These are phyloP conservation scores for Vickermania spadyakhi DNA, from an alignment of 208 protist species.

Conservation along the genomic window DNA sequence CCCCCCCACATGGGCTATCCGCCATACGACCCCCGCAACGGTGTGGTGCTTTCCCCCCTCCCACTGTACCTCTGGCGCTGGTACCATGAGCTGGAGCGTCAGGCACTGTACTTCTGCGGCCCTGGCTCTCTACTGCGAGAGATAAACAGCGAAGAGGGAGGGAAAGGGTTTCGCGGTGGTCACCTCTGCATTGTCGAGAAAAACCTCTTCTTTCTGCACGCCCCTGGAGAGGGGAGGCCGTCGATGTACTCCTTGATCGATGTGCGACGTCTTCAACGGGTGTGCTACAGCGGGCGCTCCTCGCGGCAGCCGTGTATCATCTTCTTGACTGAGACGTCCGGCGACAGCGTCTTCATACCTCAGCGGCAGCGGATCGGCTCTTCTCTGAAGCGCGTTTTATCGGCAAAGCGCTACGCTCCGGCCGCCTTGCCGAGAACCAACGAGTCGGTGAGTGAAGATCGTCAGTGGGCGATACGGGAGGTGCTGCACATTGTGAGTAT, in stretches of 20 bases:
- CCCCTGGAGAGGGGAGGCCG: slow-evolving; percentile 1
- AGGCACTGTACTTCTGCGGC: background rate
- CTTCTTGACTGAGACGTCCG: slow-evolving; percentile 20
- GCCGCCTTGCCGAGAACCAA: background rate
- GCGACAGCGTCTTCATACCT: slow-evolving; percentile 24
- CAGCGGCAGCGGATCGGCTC: slow-evolving; percentile 7
- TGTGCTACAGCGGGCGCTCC: slow-evolving; percentile 15
- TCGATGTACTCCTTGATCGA: slow-evolving; percentile 11
- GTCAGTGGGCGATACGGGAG: slow-evolving; percentile 10
- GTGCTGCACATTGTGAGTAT: slow-evolving; percentile 9
- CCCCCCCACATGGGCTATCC: slow-evolving; percentile 37
- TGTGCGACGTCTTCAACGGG: slow-evolving; percentile 10
- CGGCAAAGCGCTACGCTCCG: background rate
- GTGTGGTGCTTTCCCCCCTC: slow-evolving; percentile 37
- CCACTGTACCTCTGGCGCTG: slow-evolving; percentile 27
- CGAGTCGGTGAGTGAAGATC: too few relatives aligned
- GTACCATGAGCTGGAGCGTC: background rate
- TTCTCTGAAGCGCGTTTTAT: slow-evolving; percentile 8
- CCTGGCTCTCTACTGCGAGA: background rate
- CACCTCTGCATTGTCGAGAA: slow-evolving; percentile 16
- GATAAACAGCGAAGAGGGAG: background rate
- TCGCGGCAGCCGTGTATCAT: slow-evolving; percentile 15
- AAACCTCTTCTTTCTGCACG: slow-evolving; percentile 12
- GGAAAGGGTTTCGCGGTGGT: background rate
- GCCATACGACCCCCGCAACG: slow-evolving; percentile 57